These are phyloP conservation scores for Scutellaria baicalensis DNA, from an alignment of 257 asterid genomes.

Conservation along the genomic window DNA sequence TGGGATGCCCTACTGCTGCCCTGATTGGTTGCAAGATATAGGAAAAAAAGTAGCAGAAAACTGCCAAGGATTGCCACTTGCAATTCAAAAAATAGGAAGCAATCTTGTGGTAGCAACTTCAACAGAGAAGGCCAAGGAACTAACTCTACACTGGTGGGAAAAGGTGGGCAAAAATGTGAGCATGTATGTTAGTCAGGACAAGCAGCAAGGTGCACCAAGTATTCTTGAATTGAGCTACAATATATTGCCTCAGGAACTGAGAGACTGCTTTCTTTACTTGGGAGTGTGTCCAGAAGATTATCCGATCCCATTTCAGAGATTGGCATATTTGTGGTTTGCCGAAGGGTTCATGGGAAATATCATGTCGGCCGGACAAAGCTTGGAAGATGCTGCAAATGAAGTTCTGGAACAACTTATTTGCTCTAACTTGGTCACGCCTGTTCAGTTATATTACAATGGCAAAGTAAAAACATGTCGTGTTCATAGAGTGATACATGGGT, in stretches of 20 bases:
- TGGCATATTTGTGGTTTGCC: too few relatives aligned
- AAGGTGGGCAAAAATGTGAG: slow-evolving; percentile 12
- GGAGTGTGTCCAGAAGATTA: too few relatives aligned
- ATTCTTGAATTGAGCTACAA: too few relatives aligned
- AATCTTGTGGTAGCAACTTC: slow-evolving; percentile 3
- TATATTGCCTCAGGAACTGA: too few relatives aligned
- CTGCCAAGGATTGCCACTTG: slow-evolving; percentile 46
- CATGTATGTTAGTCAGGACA: not conserved
- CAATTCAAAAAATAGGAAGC: slow-evolving; percentile 28
- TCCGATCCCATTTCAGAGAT: too few relatives aligned
- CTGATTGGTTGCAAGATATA: too few relatives aligned
- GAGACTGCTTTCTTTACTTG: too few relatives aligned
- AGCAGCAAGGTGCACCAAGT: not conserved
- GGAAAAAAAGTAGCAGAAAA: not conserved
- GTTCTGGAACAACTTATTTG: too few relatives aligned
- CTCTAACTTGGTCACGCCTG: not conserved
- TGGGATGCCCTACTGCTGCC: too few relatives aligned
- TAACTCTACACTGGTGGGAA: not conserved
- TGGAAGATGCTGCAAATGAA: too few relatives aligned
- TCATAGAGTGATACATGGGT: not conserved
- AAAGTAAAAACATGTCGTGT: not conserved
- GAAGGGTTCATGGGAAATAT: too few relatives aligned
- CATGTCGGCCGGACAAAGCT: too few relatives aligned
- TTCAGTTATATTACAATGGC: not conserved
- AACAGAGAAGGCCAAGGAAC: not conserved